These are phyloP conservation scores for Dillenia suffruticosa DNA, from an alignment of 164 flowering plant genomes.

Conservation along the genomic window DNA sequence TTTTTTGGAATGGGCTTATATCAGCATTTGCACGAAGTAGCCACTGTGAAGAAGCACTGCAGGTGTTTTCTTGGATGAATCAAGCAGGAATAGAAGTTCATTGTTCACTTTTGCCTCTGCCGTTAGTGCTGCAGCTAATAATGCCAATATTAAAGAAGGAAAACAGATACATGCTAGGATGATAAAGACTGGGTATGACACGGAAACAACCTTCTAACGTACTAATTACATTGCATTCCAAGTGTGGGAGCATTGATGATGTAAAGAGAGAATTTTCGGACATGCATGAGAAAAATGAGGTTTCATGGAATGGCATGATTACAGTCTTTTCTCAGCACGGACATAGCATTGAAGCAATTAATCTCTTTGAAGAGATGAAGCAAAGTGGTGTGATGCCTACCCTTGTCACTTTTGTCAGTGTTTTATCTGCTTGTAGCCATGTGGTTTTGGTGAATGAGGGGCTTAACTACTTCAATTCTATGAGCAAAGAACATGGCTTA, in stretches of 20 bases:
- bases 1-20: no score
- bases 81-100: no score
- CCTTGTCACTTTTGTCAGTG: conserved; percentile 29
- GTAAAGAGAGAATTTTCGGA: conserved; percentile 16
- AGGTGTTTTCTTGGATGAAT: no score
- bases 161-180: conserved; percentile 23
- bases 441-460: conserved; percentile 30
- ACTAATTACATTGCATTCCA: conserved; percentile 24
- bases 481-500: conserved; percentile 20
- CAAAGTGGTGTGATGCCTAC: conserved; percentile 18
- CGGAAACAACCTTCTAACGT: conserved; percentile 23
- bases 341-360: conserved; percentile 20
- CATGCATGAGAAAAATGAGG: conserved; percentile 24
- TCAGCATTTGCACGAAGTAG: no score
- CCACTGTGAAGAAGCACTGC: no score
- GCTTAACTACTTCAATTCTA: conserved; percentile 26
- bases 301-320: conserved; percentile 35
- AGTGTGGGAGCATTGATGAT: conserved; percentile 26
- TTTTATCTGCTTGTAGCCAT: conserved; percentile 35
- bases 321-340: conserved; percentile 34
- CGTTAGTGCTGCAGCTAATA: conserved; percentile 30
- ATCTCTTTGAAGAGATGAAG: conserved; percentile 29
- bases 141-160: conserved; percentile 27
- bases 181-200: conserved; percentile 24
- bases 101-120: conserved; percentile 11